Conservation (phyloP, 108 stramenopile genomes). For the Fragilaria crotonensis region DNA sequence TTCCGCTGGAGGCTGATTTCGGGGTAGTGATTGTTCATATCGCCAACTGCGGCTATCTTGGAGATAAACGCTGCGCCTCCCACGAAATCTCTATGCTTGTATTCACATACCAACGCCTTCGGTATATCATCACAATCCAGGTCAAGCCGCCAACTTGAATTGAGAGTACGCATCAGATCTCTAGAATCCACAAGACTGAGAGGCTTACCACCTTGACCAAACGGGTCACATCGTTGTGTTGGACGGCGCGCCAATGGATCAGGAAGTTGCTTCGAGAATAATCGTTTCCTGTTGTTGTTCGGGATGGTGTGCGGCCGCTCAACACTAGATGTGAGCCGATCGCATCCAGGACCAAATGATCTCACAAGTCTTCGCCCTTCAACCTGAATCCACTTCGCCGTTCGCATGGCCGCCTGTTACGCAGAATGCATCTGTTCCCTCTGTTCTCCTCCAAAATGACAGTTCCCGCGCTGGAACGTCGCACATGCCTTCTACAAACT, state of each 20-base stretch:
- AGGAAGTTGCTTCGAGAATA: too few species aligned
- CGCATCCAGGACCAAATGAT: too few species aligned
- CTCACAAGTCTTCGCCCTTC: too few species aligned
- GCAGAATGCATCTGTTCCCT: too few species aligned
- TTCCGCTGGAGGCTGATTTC: conserved; percentile 23
- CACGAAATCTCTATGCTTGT: conserved; percentile 38
- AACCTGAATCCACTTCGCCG: too few species aligned
- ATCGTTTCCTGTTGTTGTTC: too few species aligned
- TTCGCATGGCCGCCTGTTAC: too few species aligned
- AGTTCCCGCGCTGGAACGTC: too few species aligned
- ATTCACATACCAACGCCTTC: conserved; percentile 15
- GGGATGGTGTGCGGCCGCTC: too few species aligned
- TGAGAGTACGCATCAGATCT: conserved; percentile 19
- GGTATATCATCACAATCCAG: conserved; percentile 8
- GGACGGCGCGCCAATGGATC: conserved; percentile 62
- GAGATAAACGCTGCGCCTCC: conserved; percentile 28
- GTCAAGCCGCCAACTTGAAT: conserved; percentile 29
- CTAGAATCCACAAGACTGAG: conserved; percentile 19
- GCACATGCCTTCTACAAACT: too few species aligned
- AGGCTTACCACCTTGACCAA: conserved; percentile 57
- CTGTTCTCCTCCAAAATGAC: too few species aligned
- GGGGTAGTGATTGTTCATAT: conserved; percentile 57
- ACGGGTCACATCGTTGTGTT: conserved; percentile 50
- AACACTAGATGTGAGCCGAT: too few species aligned
- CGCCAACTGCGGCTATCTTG: conserved; percentile 45